Evolutionary conservation across 1,284 basidiomycete species (phyloP).

Genomic region (Pseudozyma thailandica): DNA sequence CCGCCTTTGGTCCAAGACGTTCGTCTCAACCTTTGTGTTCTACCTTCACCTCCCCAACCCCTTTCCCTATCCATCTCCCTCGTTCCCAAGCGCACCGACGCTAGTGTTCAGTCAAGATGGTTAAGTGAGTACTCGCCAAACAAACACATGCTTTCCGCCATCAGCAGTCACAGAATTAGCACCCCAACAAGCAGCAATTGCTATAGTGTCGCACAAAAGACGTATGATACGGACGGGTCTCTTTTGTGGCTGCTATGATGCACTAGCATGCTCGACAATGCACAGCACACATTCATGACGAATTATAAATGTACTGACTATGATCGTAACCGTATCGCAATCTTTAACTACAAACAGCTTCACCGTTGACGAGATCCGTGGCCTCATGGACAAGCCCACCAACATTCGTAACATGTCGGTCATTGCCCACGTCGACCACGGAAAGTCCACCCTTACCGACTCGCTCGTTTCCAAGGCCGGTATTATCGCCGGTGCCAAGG

Average conservation of each 20-base stretch:
- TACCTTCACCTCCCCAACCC: constrained; percentile 25
- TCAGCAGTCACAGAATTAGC: constrained; percentile 2
- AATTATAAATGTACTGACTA: constrained; percentile 20
- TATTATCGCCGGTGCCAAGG: constrained; percentile 95
- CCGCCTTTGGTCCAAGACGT: constrained; percentile 16
- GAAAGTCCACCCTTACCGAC: constrained; percentile 99
- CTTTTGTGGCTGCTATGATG: background rate
- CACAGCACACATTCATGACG: background rate
- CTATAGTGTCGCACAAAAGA: background rate
- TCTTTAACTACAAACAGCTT: constrained; percentile 58
- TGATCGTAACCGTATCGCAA: background rate
- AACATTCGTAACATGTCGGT: constrained; percentile 93
- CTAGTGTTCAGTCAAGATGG: constrained; percentile 57
- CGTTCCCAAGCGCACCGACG: constrained; percentile 42
- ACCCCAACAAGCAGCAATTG: background rate
- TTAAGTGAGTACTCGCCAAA: constrained; percentile 46
- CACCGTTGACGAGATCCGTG: constrained; percentile 79
- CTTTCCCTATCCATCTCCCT: constrained; percentile 39
- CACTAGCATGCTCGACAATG: background rate
- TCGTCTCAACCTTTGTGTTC: constrained; percentile 13
- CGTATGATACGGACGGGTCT: background rate
- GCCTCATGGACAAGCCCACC: constrained; percentile 86
- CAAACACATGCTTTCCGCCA: constrained; percentile 2
- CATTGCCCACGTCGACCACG: constrained; percentile 84
- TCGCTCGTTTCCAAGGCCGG: constrained; percentile 99